A percentile compares a stretch with the other conserved stretches of the same genome.
Conservation (phyloP, 2,329 filamentous ascomycete genomes). For the Botrytis squamosa region DNA sequence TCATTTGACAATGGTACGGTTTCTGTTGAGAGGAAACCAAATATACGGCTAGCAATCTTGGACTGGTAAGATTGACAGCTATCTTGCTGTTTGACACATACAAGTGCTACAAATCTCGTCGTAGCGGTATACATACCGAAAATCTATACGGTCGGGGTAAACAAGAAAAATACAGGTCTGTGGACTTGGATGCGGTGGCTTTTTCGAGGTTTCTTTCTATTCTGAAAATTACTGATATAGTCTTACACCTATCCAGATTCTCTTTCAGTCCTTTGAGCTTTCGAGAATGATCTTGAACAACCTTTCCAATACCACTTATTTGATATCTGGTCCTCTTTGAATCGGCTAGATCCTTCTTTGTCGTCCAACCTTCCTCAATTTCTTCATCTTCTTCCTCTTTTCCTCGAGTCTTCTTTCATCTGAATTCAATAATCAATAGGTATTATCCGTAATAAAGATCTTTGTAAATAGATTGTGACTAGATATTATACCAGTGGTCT, state of each 20-base stretch:
- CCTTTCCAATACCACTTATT: neutral
- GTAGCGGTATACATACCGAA: neutral
- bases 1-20: neutral
- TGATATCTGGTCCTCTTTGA: neutral
- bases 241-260: neutral
- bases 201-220: neutral
- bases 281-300: neutral
- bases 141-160: neutral
- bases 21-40: neutral
- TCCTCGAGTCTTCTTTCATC: neutral
- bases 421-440: neutral
- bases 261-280: neutral
- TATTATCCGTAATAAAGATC: accelerated
- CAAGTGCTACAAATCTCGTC: neutral
- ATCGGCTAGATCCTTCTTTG: neutral
- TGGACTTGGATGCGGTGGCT: accelerated
- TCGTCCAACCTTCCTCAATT: neutral
- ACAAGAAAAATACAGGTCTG: accelerated
- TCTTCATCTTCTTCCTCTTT: accelerated
- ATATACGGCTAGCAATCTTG: neutral
- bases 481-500: neutral
- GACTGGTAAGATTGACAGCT: neutral
- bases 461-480: accelerated
- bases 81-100: neutral
- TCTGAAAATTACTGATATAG: neutral